Conservation (phyloP, 176 grass and related monocot genomes). For the Secale cereale region DNA sequence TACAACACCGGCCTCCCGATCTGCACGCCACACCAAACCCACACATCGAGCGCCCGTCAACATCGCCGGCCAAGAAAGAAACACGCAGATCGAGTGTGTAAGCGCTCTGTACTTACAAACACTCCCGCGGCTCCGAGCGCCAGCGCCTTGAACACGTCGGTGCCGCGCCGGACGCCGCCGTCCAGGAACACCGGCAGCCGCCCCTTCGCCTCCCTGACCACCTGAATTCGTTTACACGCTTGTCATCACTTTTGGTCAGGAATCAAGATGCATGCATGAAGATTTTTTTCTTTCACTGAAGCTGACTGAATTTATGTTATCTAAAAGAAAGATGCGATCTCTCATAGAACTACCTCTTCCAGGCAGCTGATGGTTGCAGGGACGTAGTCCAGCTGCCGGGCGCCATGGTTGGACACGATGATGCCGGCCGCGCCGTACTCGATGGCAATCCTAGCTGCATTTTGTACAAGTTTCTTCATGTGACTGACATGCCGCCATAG, state of each 20-base stretch:
- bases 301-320: neutral
- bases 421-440: slow-evolving; percentile 69
- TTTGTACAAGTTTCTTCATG: slow-evolving; percentile 2
- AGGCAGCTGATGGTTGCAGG: slow-evolving; percentile 91
- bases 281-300: neutral
- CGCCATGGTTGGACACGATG: slow-evolving; percentile 93
- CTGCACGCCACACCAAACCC: slow-evolving; percentile 33
- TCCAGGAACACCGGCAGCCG: slow-evolving; percentile 85
- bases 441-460: slow-evolving; percentile 71
- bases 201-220: slow-evolving; percentile 68
- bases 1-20: slow-evolving; percentile 72
- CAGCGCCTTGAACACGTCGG: slow-evolving; percentile 93
- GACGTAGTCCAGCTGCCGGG: slow-evolving; percentile 88
- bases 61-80: neutral
- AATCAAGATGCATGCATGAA: neutral
- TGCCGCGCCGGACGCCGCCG: slow-evolving; percentile 82
- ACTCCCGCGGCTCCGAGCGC: slow-evolving; percentile 84
- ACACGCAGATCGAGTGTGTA: neutral
- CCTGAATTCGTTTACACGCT: slow-evolving; percentile 21
- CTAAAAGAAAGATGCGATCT: neutral
- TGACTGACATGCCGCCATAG: neutral
- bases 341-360: slow-evolving; percentile 58
- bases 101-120: slow-evolving; percentile 52
- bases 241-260: neutral
- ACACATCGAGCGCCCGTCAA: neutral